Evolutionary conservation across 768 basidiomycete genomes (phyloP).

Genomic region (Leccinum subgranulosum): DNA sequence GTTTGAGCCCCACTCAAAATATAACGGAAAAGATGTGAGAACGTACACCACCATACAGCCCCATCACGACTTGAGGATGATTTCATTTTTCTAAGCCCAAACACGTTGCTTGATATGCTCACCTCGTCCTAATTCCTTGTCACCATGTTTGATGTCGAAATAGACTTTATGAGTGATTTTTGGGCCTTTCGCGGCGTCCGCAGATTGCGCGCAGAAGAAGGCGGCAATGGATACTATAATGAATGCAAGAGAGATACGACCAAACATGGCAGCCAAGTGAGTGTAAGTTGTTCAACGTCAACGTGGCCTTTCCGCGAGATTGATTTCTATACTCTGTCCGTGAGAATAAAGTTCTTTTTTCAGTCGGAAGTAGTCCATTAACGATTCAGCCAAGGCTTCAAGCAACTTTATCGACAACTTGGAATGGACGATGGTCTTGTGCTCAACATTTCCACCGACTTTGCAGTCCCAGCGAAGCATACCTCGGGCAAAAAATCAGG

Average conservation of each 20-base stretch:
- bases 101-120: conserved; percentile 13
- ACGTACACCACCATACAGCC: conserved; percentile 84
- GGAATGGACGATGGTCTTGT: conserved; percentile 72
- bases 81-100: conserved; percentile 8
- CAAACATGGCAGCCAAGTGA: conserved; percentile 42
- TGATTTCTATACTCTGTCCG: neutral
- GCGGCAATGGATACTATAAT: conserved; percentile 62
- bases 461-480: conserved; percentile 28
- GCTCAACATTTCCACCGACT: conserved; percentile 60
- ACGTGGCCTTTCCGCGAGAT: neutral
- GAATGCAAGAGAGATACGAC: conserved; percentile 59
- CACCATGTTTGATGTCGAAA: conserved; percentile 95
- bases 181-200: conserved; percentile 82
- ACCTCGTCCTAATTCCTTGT: conserved; percentile 81
- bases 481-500: conserved; percentile 50
- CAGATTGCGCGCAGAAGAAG: conserved; percentile 68
- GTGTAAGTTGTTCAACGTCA: conserved; percentile 15
- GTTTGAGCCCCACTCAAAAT: neutral
- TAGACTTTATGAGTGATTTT: conserved; percentile 90
- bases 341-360: conserved; percentile 28
- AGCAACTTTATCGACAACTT: neutral
- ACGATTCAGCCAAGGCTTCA: neutral
- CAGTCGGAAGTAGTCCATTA: neutral
- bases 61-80: conserved; percentile 62
- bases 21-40: neutral